Base-by-base conservation (phyloP, 140 eudicot species). In the Stevia rebaudiana region DNA sequence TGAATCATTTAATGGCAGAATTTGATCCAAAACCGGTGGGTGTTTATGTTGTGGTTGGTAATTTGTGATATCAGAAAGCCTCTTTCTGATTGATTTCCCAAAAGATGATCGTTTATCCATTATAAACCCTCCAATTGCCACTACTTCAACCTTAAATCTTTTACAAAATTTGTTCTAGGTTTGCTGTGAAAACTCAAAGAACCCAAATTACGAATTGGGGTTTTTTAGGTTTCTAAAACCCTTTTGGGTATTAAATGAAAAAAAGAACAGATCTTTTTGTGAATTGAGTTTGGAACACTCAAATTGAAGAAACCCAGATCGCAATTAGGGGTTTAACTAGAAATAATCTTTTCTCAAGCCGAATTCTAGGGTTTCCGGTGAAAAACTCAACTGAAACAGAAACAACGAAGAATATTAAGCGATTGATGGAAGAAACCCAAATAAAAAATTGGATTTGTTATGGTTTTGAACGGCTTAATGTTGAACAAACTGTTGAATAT, bases 41-140 rank as follows among this genome's bases (percentile, higher is more conserved):
- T 84, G 82, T 74, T 82, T 88, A 17, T 71, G 74, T 43, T 78
- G 84, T 28, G 86, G 75, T 63, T 67, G 71, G 36, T 76, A 64
- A 69, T 88, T 88, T 19, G 96, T 84, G 52, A 88, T 80, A 49
- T 88, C 96, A 8, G 94, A 82, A 11, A 88, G 84, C 79, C 74
- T 76, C 80, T 78, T 85, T 67, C 82, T 80, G 35, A 80, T 73
- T 21, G 80, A 75, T 47, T 18, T 82, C 18, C 89, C 95, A 19
- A 87, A 79, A 39, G 86, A 84, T 43, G 92, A 76, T 42, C 80
- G 79, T 78, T 77, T 84, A 25, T 76, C 84, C 84, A 80, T 82
- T 70, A 43, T 82, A 49, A 74, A 82, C 36, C 75, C 84, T 76
- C 69, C 70, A 25, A 9, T 37, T 37, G 42, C 42, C 42, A 37